Evolutionary conservation across 768 basidiomycete genomes (phyloP).

Genomic region (Daedaleopsis sinensis): DNA sequence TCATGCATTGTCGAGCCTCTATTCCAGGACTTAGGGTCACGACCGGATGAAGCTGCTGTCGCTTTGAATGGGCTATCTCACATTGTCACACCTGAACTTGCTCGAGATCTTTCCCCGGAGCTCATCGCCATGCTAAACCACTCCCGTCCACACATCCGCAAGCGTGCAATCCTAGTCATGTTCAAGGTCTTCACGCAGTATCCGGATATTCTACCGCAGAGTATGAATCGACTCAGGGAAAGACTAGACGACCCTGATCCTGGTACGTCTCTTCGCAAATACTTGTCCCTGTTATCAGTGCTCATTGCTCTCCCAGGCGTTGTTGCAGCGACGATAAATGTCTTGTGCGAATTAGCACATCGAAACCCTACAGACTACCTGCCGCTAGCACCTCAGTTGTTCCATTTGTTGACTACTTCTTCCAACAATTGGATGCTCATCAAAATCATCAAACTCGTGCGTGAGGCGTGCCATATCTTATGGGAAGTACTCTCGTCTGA

Average conservation of each 20-base stretch:
- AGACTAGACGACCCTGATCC: conserved; percentile 79
- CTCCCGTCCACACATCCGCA: conserved; percentile 85
- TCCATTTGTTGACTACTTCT: conserved; percentile 89
- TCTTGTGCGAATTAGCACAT: conserved; percentile 89
- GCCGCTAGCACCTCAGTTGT: conserved; percentile 87
- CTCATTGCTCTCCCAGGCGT: conserved; percentile 57
- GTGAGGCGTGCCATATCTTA: conserved; percentile 45
- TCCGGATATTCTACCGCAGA: conserved; percentile 73
- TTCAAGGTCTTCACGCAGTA: conserved; percentile 82
- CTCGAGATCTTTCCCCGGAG: conserved; percentile 88
- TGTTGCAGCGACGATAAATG: conserved; percentile 91
- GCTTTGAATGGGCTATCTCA: conserved; percentile 83
- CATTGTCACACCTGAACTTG: conserved; percentile 84
- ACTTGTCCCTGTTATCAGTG: background rate
- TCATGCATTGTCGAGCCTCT: conserved; percentile 19
- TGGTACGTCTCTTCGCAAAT: conserved; percentile 42
- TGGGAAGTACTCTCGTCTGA: conserved; percentile 7
- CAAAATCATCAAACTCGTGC: conserved; percentile 94
- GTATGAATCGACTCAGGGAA: conserved; percentile 73
- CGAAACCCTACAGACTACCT: conserved; percentile 81
- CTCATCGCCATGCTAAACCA: conserved; percentile 87
- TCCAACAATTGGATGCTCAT: conserved; percentile 99
- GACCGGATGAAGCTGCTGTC: conserved; percentile 72
- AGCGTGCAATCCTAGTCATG: conserved; percentile 84
- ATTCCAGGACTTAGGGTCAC: conserved; percentile 78